A percentile compares a stretch with the other conserved stretches of the same genome.
These are phyloP conservation scores for Gynostemma pentaphyllum DNA, from an alignment of 306 rosid genomes.

Conservation along the genomic window DNA sequence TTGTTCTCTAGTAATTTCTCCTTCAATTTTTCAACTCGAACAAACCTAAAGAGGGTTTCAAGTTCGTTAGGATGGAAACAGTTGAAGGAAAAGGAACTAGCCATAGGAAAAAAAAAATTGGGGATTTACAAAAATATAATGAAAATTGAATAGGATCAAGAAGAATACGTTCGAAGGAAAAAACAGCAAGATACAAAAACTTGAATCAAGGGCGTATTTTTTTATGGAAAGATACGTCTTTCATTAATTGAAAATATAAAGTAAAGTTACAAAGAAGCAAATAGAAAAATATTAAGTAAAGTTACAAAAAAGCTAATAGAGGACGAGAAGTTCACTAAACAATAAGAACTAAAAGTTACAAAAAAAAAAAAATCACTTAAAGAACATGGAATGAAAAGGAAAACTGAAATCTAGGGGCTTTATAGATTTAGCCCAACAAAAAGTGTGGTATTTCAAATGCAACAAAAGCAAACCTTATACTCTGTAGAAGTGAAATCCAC, in stretches of 20 bases:
- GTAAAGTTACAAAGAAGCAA: too few species aligned
- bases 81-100: background rate
- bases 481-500: background rate
- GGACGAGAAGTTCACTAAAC: too few species aligned
- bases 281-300: too few species aligned
- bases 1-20: slow-evolving; percentile 80
- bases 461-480: background rate
- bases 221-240: too few species aligned
- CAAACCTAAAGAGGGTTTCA: slow-evolving; percentile 44
- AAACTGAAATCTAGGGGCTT: too few species aligned
- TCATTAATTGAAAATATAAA: too few species aligned
- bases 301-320: too few species aligned
- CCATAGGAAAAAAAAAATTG: background rate
- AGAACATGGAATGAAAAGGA: too few species aligned
- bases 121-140: background rate
- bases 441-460: too few species aligned
- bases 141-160: background rate
- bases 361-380: too few species aligned
- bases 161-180: background rate
- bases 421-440: too few species aligned
- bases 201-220: background rate
- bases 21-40: slow-evolving; percentile 72
- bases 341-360: too few species aligned
- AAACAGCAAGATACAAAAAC: background rate
- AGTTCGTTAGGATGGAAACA: background rate